Base-by-base conservation (phyloP, 257 asterid genomes). In the Fraxinus americana region DNA sequence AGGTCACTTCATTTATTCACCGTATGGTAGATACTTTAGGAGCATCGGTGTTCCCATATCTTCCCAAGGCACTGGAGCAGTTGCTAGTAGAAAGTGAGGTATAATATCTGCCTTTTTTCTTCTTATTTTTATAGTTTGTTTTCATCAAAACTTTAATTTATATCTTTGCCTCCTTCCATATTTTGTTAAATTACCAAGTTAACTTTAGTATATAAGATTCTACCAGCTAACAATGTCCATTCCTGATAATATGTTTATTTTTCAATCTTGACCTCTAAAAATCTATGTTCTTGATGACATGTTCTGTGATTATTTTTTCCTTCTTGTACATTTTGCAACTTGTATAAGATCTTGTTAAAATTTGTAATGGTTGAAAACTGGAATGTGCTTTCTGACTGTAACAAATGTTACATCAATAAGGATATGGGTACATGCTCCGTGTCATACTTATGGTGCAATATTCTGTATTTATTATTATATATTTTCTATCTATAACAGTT, bases 1-100 rank as follows among this genome's bases (percentile, higher is more conserved):
- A 96, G 99, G 92, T 96, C 82, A 90, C 92, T 63, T 92, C 99
- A 74, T 96, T 92, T 82, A 87, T 96, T 85, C 98, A 96, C 82
- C 98, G 99, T 54, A 96, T 96, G 98, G 97, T 93, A 85, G 97
- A 96, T 72, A 93, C 91, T 52, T 83, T 96, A 69, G 99, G 99
- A 67, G 84, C 87, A 68, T 90, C 94, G 14, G 93, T 96, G 70
- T 96, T 96, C 84, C 97, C 99, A 0, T 88, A 85, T 84, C 99
- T 96, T 72, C 98, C 97, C 1, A 94, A 91, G 88, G 97, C 97
- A 63, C 84, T 96, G 82, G 96, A 89, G 78, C 96, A 91, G 87
- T 87, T 96, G 87, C 93, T 96, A 29, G 84, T 91, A 13, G 98
- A 91, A 79, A 92, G 95, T 76, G 96, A 96, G 98, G 99, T 96